Conservation (phyloP, 352 stramenopile genomes). For the Phytophthora pini region DNA sequence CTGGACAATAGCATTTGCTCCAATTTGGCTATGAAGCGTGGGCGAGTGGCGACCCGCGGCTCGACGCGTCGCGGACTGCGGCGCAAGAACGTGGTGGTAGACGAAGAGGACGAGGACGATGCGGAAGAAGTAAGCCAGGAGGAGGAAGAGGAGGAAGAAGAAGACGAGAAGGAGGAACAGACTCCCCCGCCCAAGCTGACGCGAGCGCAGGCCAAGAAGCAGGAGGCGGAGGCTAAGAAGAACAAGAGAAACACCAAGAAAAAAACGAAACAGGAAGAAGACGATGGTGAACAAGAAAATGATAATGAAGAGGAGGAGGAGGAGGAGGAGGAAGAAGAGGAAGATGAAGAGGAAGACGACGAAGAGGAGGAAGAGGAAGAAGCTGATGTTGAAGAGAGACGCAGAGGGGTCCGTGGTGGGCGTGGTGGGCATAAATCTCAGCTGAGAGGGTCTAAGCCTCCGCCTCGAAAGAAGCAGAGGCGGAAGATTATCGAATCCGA, state of each 20-base stretch:
- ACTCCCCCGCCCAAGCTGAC: constrained; percentile 44
- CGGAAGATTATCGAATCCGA: constrained; percentile 47
- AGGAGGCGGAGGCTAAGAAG: constrained; percentile 45
- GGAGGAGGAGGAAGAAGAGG: constrained; percentile 52
- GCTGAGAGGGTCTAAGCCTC: constrained; percentile 29
- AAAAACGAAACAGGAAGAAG: constrained; percentile 37
- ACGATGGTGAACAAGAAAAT: constrained; percentile 42
- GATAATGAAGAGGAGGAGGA: constrained; percentile 52
- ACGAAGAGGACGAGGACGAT: constrained; percentile 60
- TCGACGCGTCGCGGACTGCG: constrained; percentile 62
- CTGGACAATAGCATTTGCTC: neutral
- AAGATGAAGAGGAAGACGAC: constrained; percentile 54
- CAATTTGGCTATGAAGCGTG: constrained; percentile 57
- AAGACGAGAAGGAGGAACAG: constrained; percentile 38
- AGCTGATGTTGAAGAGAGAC: constrained; percentile 36
- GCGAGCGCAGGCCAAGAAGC: constrained; percentile 41
- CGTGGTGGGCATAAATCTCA: constrained; percentile 25
- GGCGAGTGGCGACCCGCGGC: constrained; percentile 47
- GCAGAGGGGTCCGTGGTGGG: constrained; percentile 12
- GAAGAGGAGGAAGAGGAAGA: constrained; percentile 52
- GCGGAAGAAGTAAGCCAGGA: constrained; percentile 32
- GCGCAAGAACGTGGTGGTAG: constrained; percentile 78
- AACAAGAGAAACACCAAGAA: constrained; percentile 45
- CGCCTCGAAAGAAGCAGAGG: constrained; percentile 42
- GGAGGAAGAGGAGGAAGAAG: constrained; percentile 40